Evolutionary conservation across 2,329 filamentous ascomycete genomes (phyloP), one percentile per base, ranked within the genome.

Genomic region (Colletotrichum phormii): DNA sequence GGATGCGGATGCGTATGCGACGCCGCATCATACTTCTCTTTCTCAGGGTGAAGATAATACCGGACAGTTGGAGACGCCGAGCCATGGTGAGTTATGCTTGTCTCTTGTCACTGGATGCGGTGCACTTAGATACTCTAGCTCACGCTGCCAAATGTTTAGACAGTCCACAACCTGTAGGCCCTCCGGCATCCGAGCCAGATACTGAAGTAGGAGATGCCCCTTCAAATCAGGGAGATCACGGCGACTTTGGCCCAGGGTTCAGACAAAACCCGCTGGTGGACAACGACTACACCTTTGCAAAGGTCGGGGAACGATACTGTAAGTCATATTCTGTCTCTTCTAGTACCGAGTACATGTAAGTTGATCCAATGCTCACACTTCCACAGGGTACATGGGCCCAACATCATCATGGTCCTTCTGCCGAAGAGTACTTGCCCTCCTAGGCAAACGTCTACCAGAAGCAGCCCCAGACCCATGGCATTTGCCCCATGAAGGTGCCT

Each of bases 321-420:
- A 68, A 76, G 78, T 49, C 2, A 18, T 6, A 1, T 2, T 12
- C 53, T 18, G 24, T 42, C 18, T 6, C n/a, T n/a, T 7, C n/a
- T 13, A 1, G 3, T 12, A 37, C 11, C n/a, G 31, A 53, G 67
- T 5, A 29, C 24, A 29, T 4, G 26, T 12, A 1, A 18, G 31
- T n/a, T 9, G 18, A 49, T 7, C 15, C 18, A 49, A n/a, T 12
- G 31, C 26, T 29, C n/a, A 29, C 1, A n/a, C 7, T 12, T 49
- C 18, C 8, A 2, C 31, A 81, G 79, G 79, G 80, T 81, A 81
- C 65, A 81, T 81, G 77, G 80, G 80, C 0, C 80, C 80, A 2
- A 80, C 80, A 1, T 82, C 80, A 3, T 81, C 80, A 26, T 82
- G 80, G 80, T 81, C 80, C 4, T 81, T 82, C 58, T 81, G 80